Evolutionary conservation across 1,139 yeast genomes (phyloP).

Genomic region (Hanseniaspora uvarum): DNA sequence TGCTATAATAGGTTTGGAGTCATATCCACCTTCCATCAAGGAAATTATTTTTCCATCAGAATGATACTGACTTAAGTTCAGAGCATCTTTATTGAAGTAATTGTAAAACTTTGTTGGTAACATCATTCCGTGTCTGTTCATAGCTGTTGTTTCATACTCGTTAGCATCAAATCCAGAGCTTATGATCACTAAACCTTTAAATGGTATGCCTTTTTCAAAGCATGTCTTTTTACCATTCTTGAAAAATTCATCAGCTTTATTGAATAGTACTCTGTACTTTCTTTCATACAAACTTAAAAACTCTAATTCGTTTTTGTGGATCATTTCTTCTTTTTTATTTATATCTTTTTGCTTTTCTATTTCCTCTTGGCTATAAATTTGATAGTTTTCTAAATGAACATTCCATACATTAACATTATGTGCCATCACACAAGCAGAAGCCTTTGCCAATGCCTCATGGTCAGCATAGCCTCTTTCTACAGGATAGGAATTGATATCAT

Average conservation of each 20-base stretch:
- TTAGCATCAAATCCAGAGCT: slow-evolving; percentile 89
- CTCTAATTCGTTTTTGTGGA: slow-evolving; percentile 37
- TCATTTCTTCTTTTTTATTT: background rate
- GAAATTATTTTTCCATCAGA: slow-evolving; percentile 58
- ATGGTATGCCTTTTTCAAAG: slow-evolving; percentile 38
- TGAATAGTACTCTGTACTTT: slow-evolving; percentile 52
- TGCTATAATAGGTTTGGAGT: slow-evolving; percentile 71
- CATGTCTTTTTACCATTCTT: slow-evolving; percentile 41
- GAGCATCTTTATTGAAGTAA: slow-evolving; percentile 62
- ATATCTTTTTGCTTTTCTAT: slow-evolving; percentile 6
- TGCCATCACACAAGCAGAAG: slow-evolving; percentile 70
- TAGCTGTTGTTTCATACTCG: slow-evolving; percentile 67
- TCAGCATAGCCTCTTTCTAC: slow-evolving; percentile 73
- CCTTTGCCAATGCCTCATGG: slow-evolving; percentile 59
- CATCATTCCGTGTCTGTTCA: slow-evolving; percentile 78
- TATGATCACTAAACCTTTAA: slow-evolving; percentile 59
- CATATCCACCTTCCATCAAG: slow-evolving; percentile 76
- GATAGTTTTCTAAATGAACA: slow-evolving; percentile 63
- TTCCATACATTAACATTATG: slow-evolving; percentile 80
- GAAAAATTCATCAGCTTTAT: slow-evolving; percentile 61
- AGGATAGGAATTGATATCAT: slow-evolving; percentile 79
- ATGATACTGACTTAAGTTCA: slow-evolving; percentile 51
- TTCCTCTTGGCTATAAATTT: slow-evolving; percentile 25
- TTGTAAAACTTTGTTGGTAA: slow-evolving; percentile 77
- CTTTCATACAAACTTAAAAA: slow-evolving; percentile 55